Evolutionary conservation across 768 basidiomycete genomes (phyloP).

Genomic region (Amanita jacksonii): DNA sequence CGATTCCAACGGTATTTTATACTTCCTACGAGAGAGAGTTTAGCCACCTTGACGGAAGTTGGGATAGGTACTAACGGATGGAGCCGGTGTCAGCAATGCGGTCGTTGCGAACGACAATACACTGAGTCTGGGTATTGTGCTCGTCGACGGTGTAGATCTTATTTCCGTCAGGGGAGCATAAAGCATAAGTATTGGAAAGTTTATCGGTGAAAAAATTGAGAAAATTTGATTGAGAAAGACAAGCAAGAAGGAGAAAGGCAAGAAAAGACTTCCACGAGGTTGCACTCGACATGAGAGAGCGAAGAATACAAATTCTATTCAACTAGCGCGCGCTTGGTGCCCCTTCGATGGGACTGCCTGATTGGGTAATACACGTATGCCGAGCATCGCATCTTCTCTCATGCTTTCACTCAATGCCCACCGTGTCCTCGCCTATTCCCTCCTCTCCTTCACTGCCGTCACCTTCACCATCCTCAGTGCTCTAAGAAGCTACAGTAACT

Average conservation of each 20-base stretch:
- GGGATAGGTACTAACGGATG: slow-evolving; percentile 34
- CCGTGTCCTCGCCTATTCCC: slow-evolving; percentile 58
- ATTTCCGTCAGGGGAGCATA: slow-evolving; percentile 48
- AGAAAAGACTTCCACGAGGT: background rate
- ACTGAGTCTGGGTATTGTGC: slow-evolving; percentile 41
- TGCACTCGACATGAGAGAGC: background rate
- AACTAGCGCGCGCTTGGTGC: too few relatives aligned
- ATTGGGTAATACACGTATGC: too few relatives aligned
- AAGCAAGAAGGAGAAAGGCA: background rate
- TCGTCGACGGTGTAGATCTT: slow-evolving; percentile 63
- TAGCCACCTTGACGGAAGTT: slow-evolving; percentile 16
- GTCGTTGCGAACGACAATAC: slow-evolving; percentile 47
- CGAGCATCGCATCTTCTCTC: slow-evolving; percentile 40
- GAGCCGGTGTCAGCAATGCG: slow-evolving; percentile 46
- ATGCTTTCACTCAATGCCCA: slow-evolving; percentile 49
- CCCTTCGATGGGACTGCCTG: too few relatives aligned
- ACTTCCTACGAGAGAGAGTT: slow-evolving; percentile 23
- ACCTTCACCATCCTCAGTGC: slow-evolving; percentile 71
- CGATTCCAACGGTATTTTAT: slow-evolving; percentile 13
- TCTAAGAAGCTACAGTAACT: slow-evolving; percentile 76
- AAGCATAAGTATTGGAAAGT: slow-evolving; percentile 30
- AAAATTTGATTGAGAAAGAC: background rate
- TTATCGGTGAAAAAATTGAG: background rate
- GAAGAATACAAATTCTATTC: too few relatives aligned
- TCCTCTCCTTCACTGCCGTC: slow-evolving; percentile 60